Conservation (phyloP, 768 basidiomycete genomes). For the Russula brevipes region DNA sequence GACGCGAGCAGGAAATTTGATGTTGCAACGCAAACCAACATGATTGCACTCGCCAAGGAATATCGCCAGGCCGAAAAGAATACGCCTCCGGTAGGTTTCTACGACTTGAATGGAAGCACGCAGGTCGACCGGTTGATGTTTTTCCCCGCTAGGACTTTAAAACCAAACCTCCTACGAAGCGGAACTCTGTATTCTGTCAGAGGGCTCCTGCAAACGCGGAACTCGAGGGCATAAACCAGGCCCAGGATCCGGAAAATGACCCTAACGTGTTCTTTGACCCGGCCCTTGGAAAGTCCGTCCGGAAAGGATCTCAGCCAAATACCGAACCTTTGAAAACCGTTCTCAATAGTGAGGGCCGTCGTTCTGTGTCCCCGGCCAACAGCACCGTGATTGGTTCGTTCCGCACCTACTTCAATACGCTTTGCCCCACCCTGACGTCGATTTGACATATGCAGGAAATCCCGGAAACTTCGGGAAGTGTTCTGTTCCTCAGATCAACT, state of each 20-base stretch:
- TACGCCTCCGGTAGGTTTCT: constrained; percentile 43
- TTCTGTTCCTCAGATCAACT: constrained; percentile 50
- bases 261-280: constrained; percentile 34
- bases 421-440: not conserved
- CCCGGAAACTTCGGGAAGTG: constrained; percentile 49
- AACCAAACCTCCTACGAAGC: constrained; percentile 43
- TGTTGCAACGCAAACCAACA: constrained; percentile 43
- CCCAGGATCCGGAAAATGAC: constrained; percentile 35
- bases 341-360: too few relatives aligned
- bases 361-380: too few relatives aligned
- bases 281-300: constrained; percentile 35
- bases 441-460: not conserved
- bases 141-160: constrained; percentile 42
- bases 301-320: constrained; percentile 42
- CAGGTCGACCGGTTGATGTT: not conserved
- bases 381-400: not conserved
- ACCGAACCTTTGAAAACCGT: constrained; percentile 29
- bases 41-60: constrained; percentile 49
- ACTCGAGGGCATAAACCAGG: constrained; percentile 36
- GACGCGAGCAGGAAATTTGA: constrained; percentile 52
- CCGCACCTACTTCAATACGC: not conserved
- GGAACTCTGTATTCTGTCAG: constrained; percentile 49
- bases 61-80: constrained; percentile 57
- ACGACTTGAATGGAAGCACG: not conserved
- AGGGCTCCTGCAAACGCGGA: constrained; percentile 34